phyloP scores from a whole-genome alignment of 768 basidiomycete species.

The Leccinum barrowsii region DNA sequence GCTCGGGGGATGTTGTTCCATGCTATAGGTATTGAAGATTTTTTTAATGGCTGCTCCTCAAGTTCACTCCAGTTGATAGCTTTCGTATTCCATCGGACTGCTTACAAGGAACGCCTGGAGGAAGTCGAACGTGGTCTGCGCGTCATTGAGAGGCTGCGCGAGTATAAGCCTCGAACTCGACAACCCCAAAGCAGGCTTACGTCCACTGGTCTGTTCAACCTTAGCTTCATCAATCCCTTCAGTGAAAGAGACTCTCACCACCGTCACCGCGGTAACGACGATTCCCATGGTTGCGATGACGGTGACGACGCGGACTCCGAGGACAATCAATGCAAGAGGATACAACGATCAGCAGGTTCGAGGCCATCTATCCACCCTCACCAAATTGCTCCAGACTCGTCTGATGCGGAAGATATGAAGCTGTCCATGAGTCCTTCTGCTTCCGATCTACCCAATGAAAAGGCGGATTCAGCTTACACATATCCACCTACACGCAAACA shows the following conservation, averaged over 20 bases:
- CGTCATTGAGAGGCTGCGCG: slow-evolving; percentile 64
- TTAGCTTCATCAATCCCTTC: slow-evolving; percentile 32
- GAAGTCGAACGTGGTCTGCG: slow-evolving; percentile 49
- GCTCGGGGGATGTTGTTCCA: slow-evolving; percentile 68
- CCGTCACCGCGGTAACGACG: slow-evolving; percentile 27
- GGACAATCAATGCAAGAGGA: slow-evolving; percentile 31
- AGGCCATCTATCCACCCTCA: slow-evolving; percentile 2
- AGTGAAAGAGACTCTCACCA: slow-evolving; percentile 42
- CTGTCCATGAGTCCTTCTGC: slow-evolving; percentile 8
- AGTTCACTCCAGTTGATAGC: slow-evolving; percentile 34
- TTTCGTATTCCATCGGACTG: slow-evolving; percentile 73
- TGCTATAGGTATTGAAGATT: slow-evolving; percentile 41
- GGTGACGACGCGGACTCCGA: slow-evolving; percentile 32
- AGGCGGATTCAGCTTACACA: slow-evolving; percentile 24
- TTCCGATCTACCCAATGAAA: slow-evolving; percentile 5
- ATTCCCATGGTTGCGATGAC: slow-evolving; percentile 23
- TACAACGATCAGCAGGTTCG: slow-evolving; percentile 12
- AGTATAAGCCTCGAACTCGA: slow-evolving; percentile 50
- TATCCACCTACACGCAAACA: slow-evolving; percentile 38
- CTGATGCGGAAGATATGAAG: slow-evolving; percentile 6
- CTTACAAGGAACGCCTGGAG: slow-evolving; percentile 68
- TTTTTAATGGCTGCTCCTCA: neutral
- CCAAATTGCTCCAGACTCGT: slow-evolving; percentile 7
- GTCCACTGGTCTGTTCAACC: slow-evolving; percentile 35
- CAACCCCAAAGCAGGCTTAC: slow-evolving; percentile 29